Percentiles rank a stretch among this genome's conserved stretches.
Evolutionary conservation across 139 green algal species (phyloP).

Genomic region (Chlamydomonas asymmetrica): DNA sequence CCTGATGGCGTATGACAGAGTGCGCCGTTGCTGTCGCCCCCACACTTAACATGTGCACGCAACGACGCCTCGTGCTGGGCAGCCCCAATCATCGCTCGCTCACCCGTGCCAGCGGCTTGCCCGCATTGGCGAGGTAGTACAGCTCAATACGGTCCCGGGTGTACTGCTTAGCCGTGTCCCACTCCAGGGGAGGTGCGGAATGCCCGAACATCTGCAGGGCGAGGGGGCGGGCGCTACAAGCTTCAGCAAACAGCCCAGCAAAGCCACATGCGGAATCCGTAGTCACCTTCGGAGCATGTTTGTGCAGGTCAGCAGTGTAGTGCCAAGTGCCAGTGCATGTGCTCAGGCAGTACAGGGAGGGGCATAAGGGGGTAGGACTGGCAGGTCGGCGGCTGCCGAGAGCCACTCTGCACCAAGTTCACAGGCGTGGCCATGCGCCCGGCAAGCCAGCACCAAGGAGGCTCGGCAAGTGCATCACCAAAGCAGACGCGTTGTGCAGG

Average conservation of each 20-base stretch:
- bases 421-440: too few species aligned
- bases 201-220: constrained; percentile 61
- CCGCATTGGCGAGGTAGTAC: constrained; percentile 81
- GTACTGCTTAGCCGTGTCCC: constrained; percentile 76
- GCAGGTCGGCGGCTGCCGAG: too few species aligned
- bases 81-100: background rate
- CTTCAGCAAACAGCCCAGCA: too few species aligned
- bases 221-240: background rate
- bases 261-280: too few species aligned
- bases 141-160: constrained; percentile 72
- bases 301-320: too few species aligned
- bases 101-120: constrained; percentile 58
- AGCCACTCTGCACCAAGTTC: too few species aligned
- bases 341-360: too few species aligned
- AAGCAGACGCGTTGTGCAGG: too few species aligned
- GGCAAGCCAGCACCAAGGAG: background rate
- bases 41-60: background rate
- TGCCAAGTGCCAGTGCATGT: too few species aligned
- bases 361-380: too few species aligned
- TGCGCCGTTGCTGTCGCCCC: background rate
- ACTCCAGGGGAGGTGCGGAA: constrained; percentile 74
- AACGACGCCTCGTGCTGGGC: background rate
- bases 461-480: too few species aligned
- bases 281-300: too few species aligned
- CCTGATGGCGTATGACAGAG: background rate